Base-by-base conservation (phyloP, 208 protist genomes). In the Wallacemonas collosoma region DNA sequence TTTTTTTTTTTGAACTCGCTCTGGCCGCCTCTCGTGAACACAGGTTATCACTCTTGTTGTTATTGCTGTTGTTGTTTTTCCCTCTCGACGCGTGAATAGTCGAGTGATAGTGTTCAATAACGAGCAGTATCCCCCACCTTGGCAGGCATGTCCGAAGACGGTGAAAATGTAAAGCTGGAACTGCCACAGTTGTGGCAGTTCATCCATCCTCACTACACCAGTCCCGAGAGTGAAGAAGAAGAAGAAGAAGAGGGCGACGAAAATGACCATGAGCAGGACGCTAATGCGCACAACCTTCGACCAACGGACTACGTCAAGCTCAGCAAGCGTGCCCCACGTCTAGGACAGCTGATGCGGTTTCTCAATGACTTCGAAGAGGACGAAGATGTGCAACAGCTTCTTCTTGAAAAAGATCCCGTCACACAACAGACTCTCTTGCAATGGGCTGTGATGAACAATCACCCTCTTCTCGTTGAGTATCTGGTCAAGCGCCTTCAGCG, bases 381-480 rank as follows among this genome's bases (percentile, higher is more conserved):
- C 14, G 90, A 95, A 75, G 89, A 95, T 71, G 75, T 90, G 26
- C 84, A 93, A 73, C 63, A 78, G 41, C 35, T 85, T 35, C 80
- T 95, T 38, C 80, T 90, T 51, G 83, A 93, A 58, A 82, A 83
- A 39, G 90, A 97, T 68, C 93, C 93, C 1, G 88, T 92, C 40
- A 97, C 93, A 9, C 84, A 85, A 71, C 89, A 95, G 66, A 91
- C 90, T 3, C 85, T 97, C 41, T 56, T 97, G 64, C 90, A 95
- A 74, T 97, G 93, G 91, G 90, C 90, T 3, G 85, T 85, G 14
- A 86, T 95, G n/a, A 81, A 95, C 44, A 63, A 82, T 9, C 91
- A 97, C 70, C 95, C 84, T 60, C 81, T 91, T 47, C 81, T 97
- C 9, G 89, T 85, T 35, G 89, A 97, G 80, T 97, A 93, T 79